Percentiles rank a stretch among this genome's conserved stretches.
These are phyloP conservation scores for Pterocarpus macrocarpus DNA, from an alignment of 306 rosid species.

Conservation along the genomic window DNA sequence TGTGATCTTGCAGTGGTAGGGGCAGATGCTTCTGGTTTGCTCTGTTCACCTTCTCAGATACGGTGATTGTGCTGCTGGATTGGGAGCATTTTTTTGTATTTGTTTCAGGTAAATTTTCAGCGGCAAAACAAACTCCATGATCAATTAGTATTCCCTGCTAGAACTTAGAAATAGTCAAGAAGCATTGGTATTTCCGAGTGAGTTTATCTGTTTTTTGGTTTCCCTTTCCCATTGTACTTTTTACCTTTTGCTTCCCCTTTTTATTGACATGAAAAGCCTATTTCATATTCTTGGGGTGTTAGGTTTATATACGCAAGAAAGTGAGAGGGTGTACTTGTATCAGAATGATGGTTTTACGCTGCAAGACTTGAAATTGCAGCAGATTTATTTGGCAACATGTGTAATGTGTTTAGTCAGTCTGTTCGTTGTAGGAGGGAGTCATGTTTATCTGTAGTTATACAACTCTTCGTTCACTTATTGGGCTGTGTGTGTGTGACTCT, in stretches of 20 bases:
- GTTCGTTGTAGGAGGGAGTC: too few relatives aligned
- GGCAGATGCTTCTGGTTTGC: too few relatives aligned
- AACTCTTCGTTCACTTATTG: background rate
- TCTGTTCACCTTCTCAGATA: too few relatives aligned
- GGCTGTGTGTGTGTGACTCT: background rate
- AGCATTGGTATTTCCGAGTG: too few relatives aligned
- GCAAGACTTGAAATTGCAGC: background rate
- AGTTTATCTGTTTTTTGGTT: background rate
- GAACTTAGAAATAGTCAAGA: too few relatives aligned
- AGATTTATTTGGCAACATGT: background rate
- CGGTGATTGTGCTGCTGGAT: too few relatives aligned
- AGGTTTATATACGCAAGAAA: conserved; percentile 3
- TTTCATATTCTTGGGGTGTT: conserved; percentile 15
- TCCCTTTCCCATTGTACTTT: background rate
- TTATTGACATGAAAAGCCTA: background rate
- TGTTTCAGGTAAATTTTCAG: too few relatives aligned
- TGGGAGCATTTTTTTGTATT: too few relatives aligned
- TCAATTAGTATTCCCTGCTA: too few relatives aligned
- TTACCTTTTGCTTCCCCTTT: background rate
- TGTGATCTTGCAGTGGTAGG: too few relatives aligned
- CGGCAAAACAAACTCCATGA: too few relatives aligned
- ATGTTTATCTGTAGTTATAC: background rate
- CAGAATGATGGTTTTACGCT: background rate
- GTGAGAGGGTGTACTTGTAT: conserved; percentile 22
- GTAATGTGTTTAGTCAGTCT: too few relatives aligned